phyloP scores from a whole-genome alignment of 2,329 filamentous ascomycete genomes.

The Zymoseptoria tritici region DNA sequence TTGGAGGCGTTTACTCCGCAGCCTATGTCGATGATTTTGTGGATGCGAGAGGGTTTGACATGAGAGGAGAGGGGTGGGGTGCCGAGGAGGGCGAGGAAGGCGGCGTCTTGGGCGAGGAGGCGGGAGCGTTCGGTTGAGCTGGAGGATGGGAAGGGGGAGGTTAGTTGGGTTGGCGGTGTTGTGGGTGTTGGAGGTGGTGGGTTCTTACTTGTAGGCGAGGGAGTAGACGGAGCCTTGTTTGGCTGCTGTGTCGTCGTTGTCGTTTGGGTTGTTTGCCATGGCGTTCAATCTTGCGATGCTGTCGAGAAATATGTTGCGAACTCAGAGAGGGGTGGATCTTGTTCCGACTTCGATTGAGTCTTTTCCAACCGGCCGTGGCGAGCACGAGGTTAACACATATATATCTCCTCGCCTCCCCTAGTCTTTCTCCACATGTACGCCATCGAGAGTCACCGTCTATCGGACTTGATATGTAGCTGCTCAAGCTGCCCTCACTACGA shows the following conservation, averaged over 20 bases:
- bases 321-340: too few species aligned
- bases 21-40: background rate
- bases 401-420: background rate
- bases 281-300: too few species aligned
- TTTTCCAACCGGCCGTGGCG: too few species aligned
- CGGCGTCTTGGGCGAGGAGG: slow-evolving; percentile 7
- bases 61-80: background rate
- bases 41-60: background rate
- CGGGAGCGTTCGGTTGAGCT: slow-evolving; percentile 4
- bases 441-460: background rate
- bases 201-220: background rate
- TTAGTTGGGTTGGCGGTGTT: background rate
- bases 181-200: background rate
- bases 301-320: too few species aligned
- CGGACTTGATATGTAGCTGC: too few species aligned
- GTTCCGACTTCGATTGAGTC: too few species aligned
- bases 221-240: background rate
- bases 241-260: background rate
- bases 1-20: background rate
- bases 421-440: background rate
- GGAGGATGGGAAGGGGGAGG: background rate
- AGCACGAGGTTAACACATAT: background rate
- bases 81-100: slow-evolving; percentile 7
- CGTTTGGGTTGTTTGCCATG: background rate
- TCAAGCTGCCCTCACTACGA: background rate